Conservation (phyloP, 1,284 basidiomycete species). For the Taiwanofungus camphoratus region DNA sequence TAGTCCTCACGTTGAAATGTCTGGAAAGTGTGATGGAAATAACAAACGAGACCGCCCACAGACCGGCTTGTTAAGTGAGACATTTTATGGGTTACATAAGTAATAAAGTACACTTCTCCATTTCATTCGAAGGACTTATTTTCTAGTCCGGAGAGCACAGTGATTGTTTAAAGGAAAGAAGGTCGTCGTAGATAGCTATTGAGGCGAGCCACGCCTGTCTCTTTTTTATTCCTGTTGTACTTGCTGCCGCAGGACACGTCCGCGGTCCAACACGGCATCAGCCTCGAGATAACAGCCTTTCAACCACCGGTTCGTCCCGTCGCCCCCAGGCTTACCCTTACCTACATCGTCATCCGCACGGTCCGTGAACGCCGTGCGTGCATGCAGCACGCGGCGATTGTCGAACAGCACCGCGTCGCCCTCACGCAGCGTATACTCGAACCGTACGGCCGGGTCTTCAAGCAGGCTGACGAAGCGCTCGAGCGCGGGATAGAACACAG, state of each 20-base stretch:
- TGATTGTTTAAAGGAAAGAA: no score
- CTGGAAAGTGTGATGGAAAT: no score
- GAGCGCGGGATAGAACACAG: conserved; percentile 64
- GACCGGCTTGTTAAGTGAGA: no score
- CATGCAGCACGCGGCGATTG: conserved; percentile 90
- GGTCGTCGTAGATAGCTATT: no score
- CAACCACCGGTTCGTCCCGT: conserved; percentile 73
- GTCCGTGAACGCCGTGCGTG: conserved; percentile 70
- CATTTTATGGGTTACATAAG: no score
- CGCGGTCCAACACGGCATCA: conserved; percentile 65
- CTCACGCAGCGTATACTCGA: conserved; percentile 68
- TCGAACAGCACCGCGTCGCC: conserved; percentile 92
- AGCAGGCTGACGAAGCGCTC: conserved; percentile 57
- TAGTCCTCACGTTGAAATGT: no score
- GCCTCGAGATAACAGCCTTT: conserved; percentile 87
- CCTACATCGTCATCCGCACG: conserved; percentile 37
- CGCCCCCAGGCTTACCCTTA: no score
- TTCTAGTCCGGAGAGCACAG: no score
- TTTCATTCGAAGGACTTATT: no score
- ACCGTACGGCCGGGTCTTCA: conserved; percentile 49
- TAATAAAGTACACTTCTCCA: no score
- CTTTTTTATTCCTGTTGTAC: not conserved
- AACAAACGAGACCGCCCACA: no score
- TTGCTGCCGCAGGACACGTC: conserved; percentile 24
- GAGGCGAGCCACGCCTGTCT: not conserved